A percentile compares a stretch with the other conserved stretches of the same genome.
Evolutionary conservation across 352 stramenopile species (phyloP).

Genomic region (Phytophthora ohioensis): DNA sequence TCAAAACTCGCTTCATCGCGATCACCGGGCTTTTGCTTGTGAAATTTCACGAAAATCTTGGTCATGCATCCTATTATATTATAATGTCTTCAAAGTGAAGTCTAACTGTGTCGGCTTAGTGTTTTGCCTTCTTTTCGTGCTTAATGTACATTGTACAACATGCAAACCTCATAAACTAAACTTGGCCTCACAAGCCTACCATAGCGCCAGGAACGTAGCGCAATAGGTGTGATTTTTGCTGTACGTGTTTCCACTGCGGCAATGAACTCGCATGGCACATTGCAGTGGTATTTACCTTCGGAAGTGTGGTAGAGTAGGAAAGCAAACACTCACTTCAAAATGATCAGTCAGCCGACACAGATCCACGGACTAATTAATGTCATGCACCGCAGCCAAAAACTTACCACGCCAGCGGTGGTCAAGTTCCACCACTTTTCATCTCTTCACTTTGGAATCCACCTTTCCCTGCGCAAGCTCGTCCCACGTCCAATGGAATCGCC

Average conservation of each 20-base stretch:
- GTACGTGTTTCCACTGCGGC: too few relatives aligned
- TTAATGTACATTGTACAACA: too few relatives aligned
- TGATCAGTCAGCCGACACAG: constrained; percentile 24
- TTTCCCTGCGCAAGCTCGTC: constrained; percentile 4
- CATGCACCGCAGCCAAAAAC: constrained; percentile 12
- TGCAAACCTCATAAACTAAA: too few relatives aligned
- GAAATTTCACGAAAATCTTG: background rate
- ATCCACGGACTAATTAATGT: constrained; percentile 20
- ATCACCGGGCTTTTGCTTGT: background rate
- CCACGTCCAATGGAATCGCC: constrained; percentile 30
- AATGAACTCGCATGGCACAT: background rate
- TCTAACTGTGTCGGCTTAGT: too few relatives aligned
- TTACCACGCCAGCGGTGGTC: constrained; percentile 18
- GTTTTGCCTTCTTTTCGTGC: too few relatives aligned
- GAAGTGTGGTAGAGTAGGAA: constrained; percentile 19
- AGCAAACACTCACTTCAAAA: constrained; percentile 29
- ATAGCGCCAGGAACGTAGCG: too few relatives aligned
- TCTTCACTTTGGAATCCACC: constrained; percentile 16
- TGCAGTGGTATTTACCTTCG: background rate
- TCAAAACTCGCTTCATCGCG: background rate
- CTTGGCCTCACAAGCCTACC: too few relatives aligned
- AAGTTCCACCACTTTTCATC: constrained; percentile 8
- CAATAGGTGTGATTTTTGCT: too few relatives aligned
- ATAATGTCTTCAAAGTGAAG: background rate
- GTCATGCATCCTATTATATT: too few relatives aligned